phyloP scores from a whole-genome alignment of 306 rosid genomes.

The Castanea sativa region DNA sequence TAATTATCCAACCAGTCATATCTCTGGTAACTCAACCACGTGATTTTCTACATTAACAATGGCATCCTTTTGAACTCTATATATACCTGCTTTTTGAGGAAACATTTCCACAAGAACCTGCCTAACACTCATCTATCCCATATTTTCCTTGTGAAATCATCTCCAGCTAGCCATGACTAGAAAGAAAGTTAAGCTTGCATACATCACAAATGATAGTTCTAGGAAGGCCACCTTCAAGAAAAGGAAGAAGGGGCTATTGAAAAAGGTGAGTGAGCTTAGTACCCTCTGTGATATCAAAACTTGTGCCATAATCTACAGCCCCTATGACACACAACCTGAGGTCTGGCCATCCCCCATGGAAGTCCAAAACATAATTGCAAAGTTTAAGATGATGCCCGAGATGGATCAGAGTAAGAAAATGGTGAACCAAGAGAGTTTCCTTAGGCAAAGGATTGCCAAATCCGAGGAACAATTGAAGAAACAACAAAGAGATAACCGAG shows the following conservation, averaged over 20 bases:
- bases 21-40: background rate
- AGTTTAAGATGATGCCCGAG: background rate
- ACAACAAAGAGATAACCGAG: slow-evolving; percentile 3
- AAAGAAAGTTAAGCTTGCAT: slow-evolving; percentile 23
- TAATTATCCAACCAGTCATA: background rate
- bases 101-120: background rate
- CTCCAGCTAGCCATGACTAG: slow-evolving; percentile 15
- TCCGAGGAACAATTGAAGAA: slow-evolving; percentile 9
- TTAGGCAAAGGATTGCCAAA: slow-evolving; percentile 5
- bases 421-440: slow-evolving; percentile 12
- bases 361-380: background rate
- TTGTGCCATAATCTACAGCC: slow-evolving; percentile 13
- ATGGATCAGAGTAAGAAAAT: slow-evolving; percentile 5
- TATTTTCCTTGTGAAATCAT: background rate
- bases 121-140: too few species aligned
- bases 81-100: background rate
- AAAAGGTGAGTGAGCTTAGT: slow-evolving; percentile 21
- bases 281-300: slow-evolving; percentile 21
- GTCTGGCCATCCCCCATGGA: slow-evolving; percentile 8
- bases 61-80: background rate
- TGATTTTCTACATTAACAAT: background rate
- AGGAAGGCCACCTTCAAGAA: slow-evolving; percentile 30
- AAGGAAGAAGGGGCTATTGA: slow-evolving; percentile 25
- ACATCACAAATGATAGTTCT: slow-evolving; percentile 9
- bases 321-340: slow-evolving; percentile 1